Evolutionary conservation across 257 asterid genomes (phyloP), one percentile per base, ranked within the genome.

Genomic region (Salvia splendens): DNA sequence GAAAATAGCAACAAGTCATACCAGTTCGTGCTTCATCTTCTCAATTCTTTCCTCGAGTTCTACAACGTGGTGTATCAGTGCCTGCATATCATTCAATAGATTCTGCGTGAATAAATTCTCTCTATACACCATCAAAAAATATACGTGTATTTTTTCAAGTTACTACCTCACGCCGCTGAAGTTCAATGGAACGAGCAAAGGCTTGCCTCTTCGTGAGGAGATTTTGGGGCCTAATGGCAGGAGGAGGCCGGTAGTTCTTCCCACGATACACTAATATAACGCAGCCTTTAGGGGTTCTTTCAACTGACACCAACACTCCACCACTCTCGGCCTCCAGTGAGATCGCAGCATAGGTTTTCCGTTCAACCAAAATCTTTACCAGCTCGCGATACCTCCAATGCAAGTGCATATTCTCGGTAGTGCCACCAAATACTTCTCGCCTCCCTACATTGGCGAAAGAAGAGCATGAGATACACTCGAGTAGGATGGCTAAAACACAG

Each of bases 321-420:
- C 99, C 96, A 71, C 97, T 90, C 78, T 93, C 99, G 6, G 97
- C 89, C 84, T 93, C 99, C 36, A 90, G 87, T 2, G 84, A 77
- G 49, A 90, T 59, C 9, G 99, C 97, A 70, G 92, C 63, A 66
- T 77, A 62, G 28, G 80, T 81, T 77, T 84, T 90, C 35, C 90
- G 64, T 59, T 93, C 82, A 9, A 85, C 94, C 15, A 88, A 50
- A 40, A 93, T 82, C 73, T 90, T 93, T 61, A 93, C 99, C 75
- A 93, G 80, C 81, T 93, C 99, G 53, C 97, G 79, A 72, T 83
- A 85, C 78, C 87, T 93, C 98, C 98, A 93, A 69, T 93, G 98
- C 56, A 88, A 79, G 79, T 93, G 99, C 86, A 93, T 88, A 76
- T 93, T 93, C 73, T 93, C 97, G n/a, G 90, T 84, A 42, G 87